Percentiles rank a stretch among this genome's conserved stretches.
These are phyloP conservation scores for Kuraishia capsulata DNA, from an alignment of 805 yeast genomes.

Conservation along the genomic window DNA sequence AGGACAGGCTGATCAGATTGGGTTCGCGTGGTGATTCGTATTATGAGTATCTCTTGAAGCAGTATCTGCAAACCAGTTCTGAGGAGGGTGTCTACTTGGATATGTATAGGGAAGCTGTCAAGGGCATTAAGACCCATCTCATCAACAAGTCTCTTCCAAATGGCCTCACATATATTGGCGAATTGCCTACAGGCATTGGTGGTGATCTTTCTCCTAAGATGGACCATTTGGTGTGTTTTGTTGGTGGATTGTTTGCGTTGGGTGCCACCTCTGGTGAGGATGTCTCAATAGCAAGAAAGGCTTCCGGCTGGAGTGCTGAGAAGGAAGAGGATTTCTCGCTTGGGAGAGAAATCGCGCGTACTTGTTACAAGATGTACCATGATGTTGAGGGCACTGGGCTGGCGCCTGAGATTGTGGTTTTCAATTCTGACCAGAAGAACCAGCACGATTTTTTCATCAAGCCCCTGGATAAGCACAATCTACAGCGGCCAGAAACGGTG, in stretches of 20 bases:
- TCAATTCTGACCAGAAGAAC: constrained; percentile 45
- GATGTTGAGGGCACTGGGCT: constrained; percentile 65
- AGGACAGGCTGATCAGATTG: constrained; percentile 57
- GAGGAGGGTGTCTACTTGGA: constrained; percentile 54
- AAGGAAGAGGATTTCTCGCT: constrained; percentile 57
- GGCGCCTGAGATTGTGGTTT: constrained; percentile 83
- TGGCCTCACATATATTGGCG: constrained; percentile 65
- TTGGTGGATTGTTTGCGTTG: constrained; percentile 80
- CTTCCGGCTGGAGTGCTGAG: constrained; percentile 45
- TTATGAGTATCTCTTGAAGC: constrained; percentile 82
- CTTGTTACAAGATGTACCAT: constrained; percentile 81
- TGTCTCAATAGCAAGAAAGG: constrained; percentile 42
- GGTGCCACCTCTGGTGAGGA: constrained; percentile 81
- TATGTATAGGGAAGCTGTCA: constrained; percentile 70
- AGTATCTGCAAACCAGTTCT: constrained; percentile 71
- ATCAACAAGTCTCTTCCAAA: constrained; percentile 52
- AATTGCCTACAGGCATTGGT: constrained; percentile 58
- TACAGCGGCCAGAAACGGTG: constrained; percentile 91
- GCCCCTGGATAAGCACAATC: constrained; percentile 67
- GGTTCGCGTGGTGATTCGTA: constrained; percentile 94
- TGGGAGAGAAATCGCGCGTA: constrained; percentile 65
- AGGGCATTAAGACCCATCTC: constrained; percentile 66
- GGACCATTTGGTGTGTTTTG: constrained; percentile 91
- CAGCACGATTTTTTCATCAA: constrained; percentile 57
- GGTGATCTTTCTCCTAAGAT: constrained; percentile 59